Evolutionary conservation across 441 rosid species (phyloP), one percentile per base, ranked within the genome.

Genomic region (Populus hybrid): DNA sequence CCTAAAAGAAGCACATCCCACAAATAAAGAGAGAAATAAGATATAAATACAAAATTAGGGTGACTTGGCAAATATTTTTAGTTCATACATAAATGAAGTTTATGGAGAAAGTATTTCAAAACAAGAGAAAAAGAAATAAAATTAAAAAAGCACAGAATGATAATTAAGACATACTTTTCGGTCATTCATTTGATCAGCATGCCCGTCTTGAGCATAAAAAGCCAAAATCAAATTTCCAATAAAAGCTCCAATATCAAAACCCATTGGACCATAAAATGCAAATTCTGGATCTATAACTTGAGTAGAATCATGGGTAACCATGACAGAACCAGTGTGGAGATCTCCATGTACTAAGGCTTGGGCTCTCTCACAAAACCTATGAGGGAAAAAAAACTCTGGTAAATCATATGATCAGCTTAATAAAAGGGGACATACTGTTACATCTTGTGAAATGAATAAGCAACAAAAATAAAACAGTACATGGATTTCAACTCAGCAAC

Each of bases 271-370:
- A 65, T 86, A 89, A 76, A 89, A 95, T 42, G 94, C 90, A 84
- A 92, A 95, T 85, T 95, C 98, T 24, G 99, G 91, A 86, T 95
- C 98, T 81, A 93, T 89, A 72, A 92, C 94, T 80, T 90, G 98
- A 38, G 97, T 95, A 14, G 98, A 95, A 71, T 86, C 93, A 50
- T 46, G 84, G 14, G 98, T 93, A 78, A 93, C 97, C 99, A 95
- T 95, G 80, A 95, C 82, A 6, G 98, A 95, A 59, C 95, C 79
- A 50, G 99, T 95, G 83, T 93, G 99, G 73, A 95, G 97, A 89
- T 95, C 99, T 79, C 97, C 98, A 74, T 93, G 98, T 80, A 95
- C 74, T 66, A 93, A 81, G 69, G 98, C 97, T 82, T 95, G 99
- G 2, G 98, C 85, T 81, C 93, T 88, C 84, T 95, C 98, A 84